A percentile compares a stretch with the other conserved stretches of the same genome.
Conservation (phyloP, 768 basidiomycete species). For the Pilatotrama ljubarskyi region DNA sequence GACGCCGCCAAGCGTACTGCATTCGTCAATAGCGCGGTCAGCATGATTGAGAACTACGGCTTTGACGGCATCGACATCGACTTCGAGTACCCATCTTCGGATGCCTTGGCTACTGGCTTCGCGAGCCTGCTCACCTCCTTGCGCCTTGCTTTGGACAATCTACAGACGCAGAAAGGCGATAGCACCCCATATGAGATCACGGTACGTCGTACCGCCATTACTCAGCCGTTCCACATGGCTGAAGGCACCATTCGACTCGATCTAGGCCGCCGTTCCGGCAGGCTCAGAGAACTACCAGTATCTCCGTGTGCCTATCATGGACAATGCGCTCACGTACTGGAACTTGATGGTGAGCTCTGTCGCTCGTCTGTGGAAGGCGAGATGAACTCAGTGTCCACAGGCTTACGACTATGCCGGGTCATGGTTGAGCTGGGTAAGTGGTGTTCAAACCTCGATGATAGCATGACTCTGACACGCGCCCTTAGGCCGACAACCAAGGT, state of each 20-base stretch:
- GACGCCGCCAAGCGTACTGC: slow-evolving; percentile 47
- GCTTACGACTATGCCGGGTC: slow-evolving; percentile 79
- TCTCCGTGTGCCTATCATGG: slow-evolving; percentile 62
- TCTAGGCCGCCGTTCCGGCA: slow-evolving; percentile 59
- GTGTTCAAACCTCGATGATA: neutral
- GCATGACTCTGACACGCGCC: neutral
- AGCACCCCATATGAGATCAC: slow-evolving; percentile 58
- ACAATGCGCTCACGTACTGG: slow-evolving; percentile 69
- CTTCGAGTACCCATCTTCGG: slow-evolving; percentile 71
- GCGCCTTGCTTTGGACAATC: slow-evolving; percentile 59
- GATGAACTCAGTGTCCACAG: slow-evolving; percentile 32
- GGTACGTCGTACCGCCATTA: slow-evolving; percentile 26
- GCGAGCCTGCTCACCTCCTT: slow-evolving; percentile 63
- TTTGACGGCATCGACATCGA: slow-evolving; percentile 82
- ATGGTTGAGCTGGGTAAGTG: slow-evolving; percentile 48
- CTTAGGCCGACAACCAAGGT: slow-evolving; percentile 47
- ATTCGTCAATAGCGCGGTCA: slow-evolving; percentile 63
- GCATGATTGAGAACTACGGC: slow-evolving; percentile 70
- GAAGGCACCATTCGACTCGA: too few species aligned
- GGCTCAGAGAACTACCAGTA: slow-evolving; percentile 60
- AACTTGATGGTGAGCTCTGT: slow-evolving; percentile 65
- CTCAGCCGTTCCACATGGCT: neutral
- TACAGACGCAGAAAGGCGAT: slow-evolving; percentile 63
- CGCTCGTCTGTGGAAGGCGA: too few species aligned
- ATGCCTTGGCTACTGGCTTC: slow-evolving; percentile 63